Conservation (phyloP, 2,329 filamentous ascomycete species). For the Pseudogymnoascus pannorum region DNA sequence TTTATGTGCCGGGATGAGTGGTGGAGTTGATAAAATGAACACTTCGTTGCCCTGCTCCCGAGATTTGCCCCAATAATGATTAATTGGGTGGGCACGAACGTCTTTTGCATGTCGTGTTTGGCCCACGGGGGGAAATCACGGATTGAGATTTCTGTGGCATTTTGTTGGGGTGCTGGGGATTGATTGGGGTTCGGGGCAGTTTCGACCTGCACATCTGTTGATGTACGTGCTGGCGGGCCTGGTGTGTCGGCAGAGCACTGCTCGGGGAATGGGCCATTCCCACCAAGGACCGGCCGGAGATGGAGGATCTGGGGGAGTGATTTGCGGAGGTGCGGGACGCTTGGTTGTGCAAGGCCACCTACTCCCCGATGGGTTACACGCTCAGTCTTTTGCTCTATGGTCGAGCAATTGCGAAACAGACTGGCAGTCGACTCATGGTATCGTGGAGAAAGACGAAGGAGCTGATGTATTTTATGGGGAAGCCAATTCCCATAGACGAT, state of each 20-base stretch:
- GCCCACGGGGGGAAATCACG: no score
- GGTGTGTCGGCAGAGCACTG: not conserved
- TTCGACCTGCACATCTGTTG: not conserved
- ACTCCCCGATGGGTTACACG: conserved; percentile 3
- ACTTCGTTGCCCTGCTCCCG: no score
- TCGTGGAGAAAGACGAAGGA: not conserved
- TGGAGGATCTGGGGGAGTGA: not conserved
- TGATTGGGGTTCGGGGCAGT: not conserved
- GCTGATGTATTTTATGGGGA: not conserved
- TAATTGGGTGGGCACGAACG: no score
- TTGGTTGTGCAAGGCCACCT: conserved; percentile 9
- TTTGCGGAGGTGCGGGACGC: not conserved
- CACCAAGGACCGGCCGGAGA: not conserved
- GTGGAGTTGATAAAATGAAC: no score
- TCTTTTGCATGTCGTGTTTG: no score
- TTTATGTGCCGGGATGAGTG: no score
- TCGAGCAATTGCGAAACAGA: not conserved
- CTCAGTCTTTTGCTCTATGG: not conserved
- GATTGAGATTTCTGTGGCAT: no score
- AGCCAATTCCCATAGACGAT: not conserved
- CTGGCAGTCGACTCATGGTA: not conserved
- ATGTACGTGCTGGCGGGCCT: not conserved
- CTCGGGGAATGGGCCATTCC: not conserved
- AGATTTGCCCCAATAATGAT: no score
- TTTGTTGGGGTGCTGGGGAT: not conserved